phyloP scores from a whole-genome alignment of 2,329 filamentous ascomycete genomes.

The Rhexocercosporidium sp. region DNA sequence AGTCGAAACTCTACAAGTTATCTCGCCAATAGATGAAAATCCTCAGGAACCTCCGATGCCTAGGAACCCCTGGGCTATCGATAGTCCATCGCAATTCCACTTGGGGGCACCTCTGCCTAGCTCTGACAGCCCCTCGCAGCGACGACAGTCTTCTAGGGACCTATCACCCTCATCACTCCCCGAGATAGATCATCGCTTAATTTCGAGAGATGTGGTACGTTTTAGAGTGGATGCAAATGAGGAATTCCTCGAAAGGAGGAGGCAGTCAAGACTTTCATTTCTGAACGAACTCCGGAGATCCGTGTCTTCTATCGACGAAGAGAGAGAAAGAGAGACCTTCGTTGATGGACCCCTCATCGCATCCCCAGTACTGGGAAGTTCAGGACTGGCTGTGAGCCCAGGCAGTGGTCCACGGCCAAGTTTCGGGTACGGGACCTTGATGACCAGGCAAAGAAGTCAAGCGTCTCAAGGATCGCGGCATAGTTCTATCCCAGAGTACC shows the following conservation, averaged over 20 bases:
- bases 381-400: conserved; percentile 28
- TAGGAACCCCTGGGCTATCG: conserved; percentile 32
- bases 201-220: conserved; percentile 35
- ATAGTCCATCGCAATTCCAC: conserved; percentile 28
- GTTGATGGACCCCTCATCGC: conserved; percentile 17
- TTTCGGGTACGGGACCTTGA: conserved; percentile 33
- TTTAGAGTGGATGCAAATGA: conserved; percentile 36
- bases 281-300: conserved; percentile 36
- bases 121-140: conserved; percentile 4
- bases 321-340: conserved; percentile 22
- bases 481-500: conserved; percentile 32
- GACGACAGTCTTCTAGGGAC: conserved; percentile 25
- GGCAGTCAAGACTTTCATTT: conserved; percentile 35
- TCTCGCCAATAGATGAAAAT: conserved; percentile 1
- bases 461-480: conserved; percentile 32
- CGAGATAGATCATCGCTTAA: conserved; percentile 22
- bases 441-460: conserved; percentile 36
- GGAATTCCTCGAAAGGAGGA: conserved; percentile 36
- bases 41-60: conserved; percentile 28
- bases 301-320: conserved; percentile 34
- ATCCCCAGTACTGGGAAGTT: conserved; percentile 20
- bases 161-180: conserved; percentile 28
- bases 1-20: conserved; percentile 10
- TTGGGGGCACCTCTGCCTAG: conserved; percentile 18
- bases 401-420: conserved; percentile 31